These are phyloP conservation scores for Alisma plantagoaquatica DNA, from an alignment of 106 monocot species.

Conservation along the genomic window DNA sequence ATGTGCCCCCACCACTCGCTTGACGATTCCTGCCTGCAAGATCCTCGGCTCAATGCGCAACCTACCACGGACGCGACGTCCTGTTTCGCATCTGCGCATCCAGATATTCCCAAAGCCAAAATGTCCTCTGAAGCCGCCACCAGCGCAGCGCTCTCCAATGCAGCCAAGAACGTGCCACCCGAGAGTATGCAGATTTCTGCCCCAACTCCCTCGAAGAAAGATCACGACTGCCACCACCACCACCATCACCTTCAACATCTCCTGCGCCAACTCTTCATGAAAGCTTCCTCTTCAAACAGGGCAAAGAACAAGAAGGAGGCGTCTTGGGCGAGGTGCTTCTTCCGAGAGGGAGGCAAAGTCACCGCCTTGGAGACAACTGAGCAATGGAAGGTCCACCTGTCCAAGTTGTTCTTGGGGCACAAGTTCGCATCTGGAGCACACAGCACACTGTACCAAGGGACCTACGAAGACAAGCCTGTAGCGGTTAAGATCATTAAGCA, in stretches of 20 bases:
- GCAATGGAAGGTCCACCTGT: constrained; percentile 44
- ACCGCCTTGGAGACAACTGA: constrained; percentile 33
- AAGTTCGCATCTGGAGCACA: constrained; percentile 67
- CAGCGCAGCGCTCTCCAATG: constrained; percentile 19
- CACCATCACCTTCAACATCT: no score
- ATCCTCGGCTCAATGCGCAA: no score
- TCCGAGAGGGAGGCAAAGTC: constrained; percentile 46
- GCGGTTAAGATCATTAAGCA: constrained; percentile 67
- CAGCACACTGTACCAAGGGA: constrained; percentile 56
- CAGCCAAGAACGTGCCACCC: constrained; percentile 39
- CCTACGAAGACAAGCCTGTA: constrained; percentile 58
- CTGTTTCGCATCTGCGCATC: no score
- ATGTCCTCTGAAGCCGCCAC: no score
- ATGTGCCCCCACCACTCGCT: constrained; percentile 47
- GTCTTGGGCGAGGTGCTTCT: constrained; percentile 45
- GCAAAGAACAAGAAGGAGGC: constrained; percentile 16
- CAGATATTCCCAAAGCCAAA: no score
- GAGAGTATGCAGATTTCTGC: constrained; percentile 34
- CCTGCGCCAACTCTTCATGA: constrained; percentile 18
- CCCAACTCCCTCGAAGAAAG: constrained; percentile 40
- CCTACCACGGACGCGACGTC: no score
- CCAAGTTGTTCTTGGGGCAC: constrained; percentile 47
- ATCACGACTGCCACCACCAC: no score
- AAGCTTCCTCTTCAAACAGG: constrained; percentile 19
- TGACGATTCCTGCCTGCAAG: no score